phyloP scores from a whole-genome alignment of 2,329 filamentous ascomycete species.

The Alternaria angustiovoidea region DNA sequence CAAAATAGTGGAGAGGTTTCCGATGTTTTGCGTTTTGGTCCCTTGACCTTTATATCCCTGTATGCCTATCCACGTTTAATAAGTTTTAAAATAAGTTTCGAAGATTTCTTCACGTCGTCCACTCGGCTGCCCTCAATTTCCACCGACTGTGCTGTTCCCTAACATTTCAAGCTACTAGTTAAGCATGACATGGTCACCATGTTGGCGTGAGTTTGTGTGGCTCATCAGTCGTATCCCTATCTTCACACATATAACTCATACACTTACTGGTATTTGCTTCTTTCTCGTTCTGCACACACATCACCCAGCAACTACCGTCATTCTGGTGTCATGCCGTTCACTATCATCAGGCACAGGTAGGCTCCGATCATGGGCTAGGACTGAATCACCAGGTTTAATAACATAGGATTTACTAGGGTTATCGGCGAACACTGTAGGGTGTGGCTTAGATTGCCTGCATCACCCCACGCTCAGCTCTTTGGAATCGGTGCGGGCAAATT shows the following conservation, averaged over 20 bases:
- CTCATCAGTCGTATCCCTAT: conserved; percentile 19
- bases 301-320: background rate
- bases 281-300: conserved; percentile 9
- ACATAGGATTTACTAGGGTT: background rate
- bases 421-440: background rate
- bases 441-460: background rate
- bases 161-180: background rate
- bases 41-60: background rate
- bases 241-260: conserved; percentile 7
- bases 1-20: conserved; percentile 21
- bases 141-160: background rate
- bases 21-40: background rate
- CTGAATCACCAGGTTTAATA: background rate
- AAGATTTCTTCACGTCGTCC: background rate
- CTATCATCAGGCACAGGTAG: background rate
- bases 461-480: conserved; percentile 7
- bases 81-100: background rate
- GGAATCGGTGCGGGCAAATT: background rate
- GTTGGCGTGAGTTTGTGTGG: conserved; percentile 5
- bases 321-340: background rate
- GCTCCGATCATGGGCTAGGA: conserved; percentile 6
- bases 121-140: background rate
- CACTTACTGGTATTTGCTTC: conserved; percentile 20
- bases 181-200: conserved; percentile 9
- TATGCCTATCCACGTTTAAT: background rate